Conservation (phyloP, 441 rosid species). For the Gossypium trilobum region DNA sequence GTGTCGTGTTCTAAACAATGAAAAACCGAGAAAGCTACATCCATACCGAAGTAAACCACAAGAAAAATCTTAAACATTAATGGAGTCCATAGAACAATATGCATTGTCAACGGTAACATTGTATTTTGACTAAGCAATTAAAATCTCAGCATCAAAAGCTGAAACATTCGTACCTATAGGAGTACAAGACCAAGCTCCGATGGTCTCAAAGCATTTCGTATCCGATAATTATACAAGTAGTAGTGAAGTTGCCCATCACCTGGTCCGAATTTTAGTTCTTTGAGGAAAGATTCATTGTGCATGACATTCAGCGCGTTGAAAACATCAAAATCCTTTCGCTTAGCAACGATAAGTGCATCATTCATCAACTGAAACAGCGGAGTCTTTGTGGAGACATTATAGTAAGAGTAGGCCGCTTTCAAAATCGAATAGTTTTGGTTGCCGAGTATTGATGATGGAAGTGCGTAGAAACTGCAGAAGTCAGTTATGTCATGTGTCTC, state of each 20-base stretch:
- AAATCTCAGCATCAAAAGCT: neutral
- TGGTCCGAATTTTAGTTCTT: conserved; percentile 84
- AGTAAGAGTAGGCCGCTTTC: conserved; percentile 93
- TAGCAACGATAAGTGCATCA: conserved; percentile 68
- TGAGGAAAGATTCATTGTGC: conserved; percentile 76
- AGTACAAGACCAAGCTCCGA: conserved; percentile 85
- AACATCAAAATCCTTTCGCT: conserved; percentile 73
- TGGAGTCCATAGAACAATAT: conserved; percentile 19
- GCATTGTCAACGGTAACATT: conserved; percentile 7
- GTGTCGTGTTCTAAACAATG: neutral
- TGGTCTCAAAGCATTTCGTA: conserved; percentile 47
- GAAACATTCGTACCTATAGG: conserved; percentile 29
- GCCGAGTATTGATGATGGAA: conserved; percentile 85
- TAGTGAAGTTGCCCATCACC: conserved; percentile 93
- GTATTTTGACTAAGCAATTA: conserved; percentile 11
- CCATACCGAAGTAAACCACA: neutral
- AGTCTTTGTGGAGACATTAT: conserved; percentile 65
- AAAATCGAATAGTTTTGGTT: conserved; percentile 56
- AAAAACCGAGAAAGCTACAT: neutral
- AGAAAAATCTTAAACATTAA: conserved; percentile 17
- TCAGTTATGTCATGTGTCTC: conserved; percentile 82
- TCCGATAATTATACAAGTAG: conserved; percentile 72
- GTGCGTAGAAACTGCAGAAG: conserved; percentile 89
- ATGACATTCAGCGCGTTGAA: conserved; percentile 85
- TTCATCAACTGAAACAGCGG: conserved; percentile 86